Base-by-base conservation (phyloP, 1,284 basidiomycete genomes). In the Rhodotorula sp. region DNA sequence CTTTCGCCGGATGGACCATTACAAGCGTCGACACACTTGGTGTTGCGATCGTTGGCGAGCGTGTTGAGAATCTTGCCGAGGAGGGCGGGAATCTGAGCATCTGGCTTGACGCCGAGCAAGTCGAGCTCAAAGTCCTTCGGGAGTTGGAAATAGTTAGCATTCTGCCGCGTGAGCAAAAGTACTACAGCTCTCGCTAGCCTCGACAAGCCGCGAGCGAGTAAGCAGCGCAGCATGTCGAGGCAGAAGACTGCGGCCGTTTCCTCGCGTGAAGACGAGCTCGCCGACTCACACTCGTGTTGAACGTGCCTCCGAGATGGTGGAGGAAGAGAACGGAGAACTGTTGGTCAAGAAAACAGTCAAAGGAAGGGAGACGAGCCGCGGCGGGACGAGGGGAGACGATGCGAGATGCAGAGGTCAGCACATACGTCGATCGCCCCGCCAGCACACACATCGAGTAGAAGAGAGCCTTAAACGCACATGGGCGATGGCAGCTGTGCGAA, bases 21-120 rank as follows among this genome's bases (percentile, higher is more conserved):
- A n/a, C n/a, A n/a, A n/a, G n/a, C n/a, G n/a, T 4, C 4, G 26
- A 62, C 64, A 52, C 31, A 72, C 71, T 73, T 73, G 20, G 64
- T 66, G 69, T 73, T 69, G 54, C 72, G 69, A 60, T 73, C 72
- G 67, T 69, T 71, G 47, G 72, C 64, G 31, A 73, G 62, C 11
- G 72, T 73, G 64, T 71, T 69, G 46, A 68, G 64, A 37, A 73
- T 56, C 50, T 67, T 67, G 60, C 69, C 72, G 50, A 71, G 56
- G 31, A 73, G 52, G 22, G 54, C 54, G 8, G 72, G 69, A 11
- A 73, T 47, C 51, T 62, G 65, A 4, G 46, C 44, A 48, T 65
- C 68, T 46, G 62, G 58, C 30, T 53, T 30, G 51, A 60, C 59
- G 30, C 40, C 37, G 26, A 59, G 46, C n/a, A 65, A 47, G 26